Conservation (phyloP, 352 stramenopile genomes). For the Phytophthora sojae region DNA sequence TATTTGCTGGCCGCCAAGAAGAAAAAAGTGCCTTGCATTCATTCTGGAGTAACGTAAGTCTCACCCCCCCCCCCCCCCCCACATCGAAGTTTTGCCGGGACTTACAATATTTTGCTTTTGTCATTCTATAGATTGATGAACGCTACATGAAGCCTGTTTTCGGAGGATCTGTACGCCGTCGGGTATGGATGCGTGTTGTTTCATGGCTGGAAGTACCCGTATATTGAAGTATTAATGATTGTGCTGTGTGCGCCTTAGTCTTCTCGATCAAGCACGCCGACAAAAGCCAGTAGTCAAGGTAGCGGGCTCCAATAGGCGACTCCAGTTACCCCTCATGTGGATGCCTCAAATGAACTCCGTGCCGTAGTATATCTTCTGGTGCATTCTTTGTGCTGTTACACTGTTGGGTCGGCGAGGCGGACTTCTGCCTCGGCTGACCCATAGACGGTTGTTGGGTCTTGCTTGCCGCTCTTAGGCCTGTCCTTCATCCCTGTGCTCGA, state of each 20-base stretch:
- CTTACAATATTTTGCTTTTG: background rate
- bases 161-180: conserved; percentile 52
- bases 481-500: conserved; percentile 30
- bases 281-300: background rate
- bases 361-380: background rate
- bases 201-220: no score
- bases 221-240: background rate
- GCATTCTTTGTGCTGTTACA: conserved; percentile 1
- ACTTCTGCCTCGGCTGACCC: conserved; percentile 19
- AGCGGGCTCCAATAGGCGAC: conserved; percentile 17
- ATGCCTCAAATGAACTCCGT: background rate
- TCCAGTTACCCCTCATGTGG: background rate
- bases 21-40: conserved; percentile 52
- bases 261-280: conserved; percentile 7
- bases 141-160: conserved; percentile 77
- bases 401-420: conserved; percentile 25
- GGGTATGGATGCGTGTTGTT: background rate
- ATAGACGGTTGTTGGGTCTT: background rate
- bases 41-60: conserved; percentile 70
- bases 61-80: background rate
- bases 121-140: conserved; percentile 57
- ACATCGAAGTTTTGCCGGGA: background rate
- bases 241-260: background rate
- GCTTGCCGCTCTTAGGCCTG: conserved; percentile 24
- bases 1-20: conserved; percentile 34